phyloP scores from a whole-genome alignment of 2,329 filamentous ascomycete species.

The Xylaria sp. region DNA sequence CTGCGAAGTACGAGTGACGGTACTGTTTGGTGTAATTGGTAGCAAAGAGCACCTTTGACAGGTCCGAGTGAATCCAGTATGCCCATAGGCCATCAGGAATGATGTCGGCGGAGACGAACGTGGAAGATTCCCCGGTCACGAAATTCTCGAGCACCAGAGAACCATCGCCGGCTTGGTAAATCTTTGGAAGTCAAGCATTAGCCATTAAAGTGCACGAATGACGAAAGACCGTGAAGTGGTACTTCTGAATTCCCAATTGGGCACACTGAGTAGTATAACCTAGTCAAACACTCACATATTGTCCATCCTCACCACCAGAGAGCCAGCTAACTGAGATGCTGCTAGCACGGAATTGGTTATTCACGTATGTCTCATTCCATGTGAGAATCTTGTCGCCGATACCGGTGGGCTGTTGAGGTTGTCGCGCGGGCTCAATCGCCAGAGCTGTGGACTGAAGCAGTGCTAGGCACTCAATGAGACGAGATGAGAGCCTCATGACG shows the following conservation, averaged over 20 bases:
- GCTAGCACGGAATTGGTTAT: conserved; percentile 57
- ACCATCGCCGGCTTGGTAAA: conserved; percentile 61
- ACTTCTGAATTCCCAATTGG: background rate
- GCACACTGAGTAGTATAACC: too few relatives aligned
- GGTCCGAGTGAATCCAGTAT: conserved; percentile 71
- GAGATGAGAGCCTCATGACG: conserved; percentile 38
- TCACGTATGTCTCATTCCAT: conserved; percentile 68
- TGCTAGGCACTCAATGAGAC: conserved; percentile 36
- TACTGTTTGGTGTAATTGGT: conserved; percentile 76
- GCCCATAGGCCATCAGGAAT: conserved; percentile 65
- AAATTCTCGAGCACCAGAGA: conserved; percentile 71
- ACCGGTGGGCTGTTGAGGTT: conserved; percentile 64
- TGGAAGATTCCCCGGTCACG: conserved; percentile 62
- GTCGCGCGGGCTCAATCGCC: conserved; percentile 62
- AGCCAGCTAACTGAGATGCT: conserved; percentile 67
- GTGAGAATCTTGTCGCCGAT: conserved; percentile 66
- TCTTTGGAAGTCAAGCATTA: conserved; percentile 42
- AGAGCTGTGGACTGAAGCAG: conserved; percentile 38
- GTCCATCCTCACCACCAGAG: conserved; percentile 66
- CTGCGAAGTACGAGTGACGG: conserved; percentile 73
- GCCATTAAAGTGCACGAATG: background rate
- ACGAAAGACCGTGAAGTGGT: background rate
- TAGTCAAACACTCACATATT: conserved; percentile 55
- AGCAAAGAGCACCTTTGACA: conserved; percentile 68
- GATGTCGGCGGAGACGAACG: conserved; percentile 67